Evolutionary conservation across 2,329 filamentous ascomycete genomes (phyloP).

Genomic region (Fusarium sp.): DNA sequence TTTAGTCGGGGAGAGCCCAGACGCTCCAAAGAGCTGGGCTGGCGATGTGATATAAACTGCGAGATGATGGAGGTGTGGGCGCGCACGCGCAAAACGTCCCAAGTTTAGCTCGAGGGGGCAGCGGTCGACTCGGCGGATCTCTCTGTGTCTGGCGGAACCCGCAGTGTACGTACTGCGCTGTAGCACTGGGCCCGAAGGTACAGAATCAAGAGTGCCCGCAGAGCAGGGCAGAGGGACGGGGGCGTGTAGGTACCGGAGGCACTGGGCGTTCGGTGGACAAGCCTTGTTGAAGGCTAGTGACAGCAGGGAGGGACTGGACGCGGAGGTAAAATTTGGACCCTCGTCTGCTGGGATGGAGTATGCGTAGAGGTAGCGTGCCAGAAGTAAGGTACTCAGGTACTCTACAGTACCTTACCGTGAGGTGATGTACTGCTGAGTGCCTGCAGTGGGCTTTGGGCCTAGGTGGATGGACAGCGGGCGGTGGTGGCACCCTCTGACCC

Average conservation of each 20-base stretch:
- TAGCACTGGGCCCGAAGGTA: not conserved
- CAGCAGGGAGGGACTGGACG: constrained; percentile 42
- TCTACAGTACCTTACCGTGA: constrained; percentile 14
- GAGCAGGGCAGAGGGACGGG: constrained; percentile 31
- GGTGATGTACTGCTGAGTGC: constrained; percentile 14
- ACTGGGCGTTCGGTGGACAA: constrained; percentile 42
- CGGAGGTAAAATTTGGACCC: constrained; percentile 42
- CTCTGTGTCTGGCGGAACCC: constrained; percentile 36
- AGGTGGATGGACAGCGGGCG: constrained; percentile 1
- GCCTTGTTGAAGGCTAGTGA: constrained; percentile 40
- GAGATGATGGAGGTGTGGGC: constrained; percentile 49
- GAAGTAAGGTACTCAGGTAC: constrained; percentile 23
- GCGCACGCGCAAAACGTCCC: constrained; percentile 47
- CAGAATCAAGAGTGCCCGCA: constrained; percentile 4
- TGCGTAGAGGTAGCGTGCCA: constrained; percentile 34
- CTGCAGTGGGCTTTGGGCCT: constrained; percentile 32
- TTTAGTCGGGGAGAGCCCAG: constrained; percentile 42
- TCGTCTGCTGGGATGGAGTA: constrained; percentile 37
- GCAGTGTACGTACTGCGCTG: constrained; percentile 26
- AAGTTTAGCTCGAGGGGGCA: constrained; percentile 44
- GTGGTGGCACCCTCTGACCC: constrained; percentile 20
- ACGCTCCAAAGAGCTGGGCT: constrained; percentile 46
- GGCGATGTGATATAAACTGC: constrained; percentile 47
- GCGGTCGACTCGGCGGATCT: constrained; percentile 45
- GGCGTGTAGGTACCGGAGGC: constrained; percentile 39